Conservation (phyloP, 306 rosid species). For the Fragaria iinumae region DNA sequence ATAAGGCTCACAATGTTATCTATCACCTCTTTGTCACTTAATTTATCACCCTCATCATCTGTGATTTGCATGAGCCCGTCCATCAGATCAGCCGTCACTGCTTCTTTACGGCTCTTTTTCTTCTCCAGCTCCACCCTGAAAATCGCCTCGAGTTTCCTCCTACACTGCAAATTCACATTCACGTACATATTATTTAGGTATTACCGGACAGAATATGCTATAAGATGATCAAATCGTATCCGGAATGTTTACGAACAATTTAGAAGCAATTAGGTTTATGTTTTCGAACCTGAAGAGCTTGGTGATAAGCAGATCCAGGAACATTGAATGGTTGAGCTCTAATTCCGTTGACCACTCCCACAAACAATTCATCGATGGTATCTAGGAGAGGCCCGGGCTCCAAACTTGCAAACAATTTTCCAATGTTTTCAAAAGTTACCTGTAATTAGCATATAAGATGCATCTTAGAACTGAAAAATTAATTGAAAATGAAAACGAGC, state of each 20-base stretch:
- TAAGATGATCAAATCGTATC: background rate
- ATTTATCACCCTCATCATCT: conserved; percentile 36
- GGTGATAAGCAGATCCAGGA: conserved; percentile 38
- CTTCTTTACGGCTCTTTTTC: conserved; percentile 21
- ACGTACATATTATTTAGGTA: background rate
- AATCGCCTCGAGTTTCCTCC: conserved; percentile 36
- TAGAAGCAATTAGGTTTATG: too few relatives aligned
- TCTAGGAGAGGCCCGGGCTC: conserved; percentile 23
- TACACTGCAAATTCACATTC: conserved; percentile 23
- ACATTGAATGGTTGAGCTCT: conserved; percentile 43
- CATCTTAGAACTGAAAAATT: background rate
- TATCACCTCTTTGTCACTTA: conserved; percentile 42
- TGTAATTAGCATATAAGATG: background rate
- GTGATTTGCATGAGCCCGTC: conserved; percentile 45
- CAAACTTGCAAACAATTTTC: conserved; percentile 23
- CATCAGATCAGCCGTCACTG: conserved; percentile 33
- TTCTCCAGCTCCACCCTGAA: conserved; percentile 40
- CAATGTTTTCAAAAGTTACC: conserved; percentile 31
- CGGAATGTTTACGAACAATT: too few relatives aligned
- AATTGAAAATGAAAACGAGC: background rate
- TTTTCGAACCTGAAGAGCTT: conserved; percentile 22
- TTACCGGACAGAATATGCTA: background rate
- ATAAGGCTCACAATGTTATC: conserved; percentile 44
- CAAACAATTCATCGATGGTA: conserved; percentile 16
- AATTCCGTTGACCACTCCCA: conserved; percentile 24